These are phyloP conservation scores for Coniochaeta sp. DNA, from an alignment of 2,329 filamentous ascomycete genomes.

Conservation along the genomic window DNA sequence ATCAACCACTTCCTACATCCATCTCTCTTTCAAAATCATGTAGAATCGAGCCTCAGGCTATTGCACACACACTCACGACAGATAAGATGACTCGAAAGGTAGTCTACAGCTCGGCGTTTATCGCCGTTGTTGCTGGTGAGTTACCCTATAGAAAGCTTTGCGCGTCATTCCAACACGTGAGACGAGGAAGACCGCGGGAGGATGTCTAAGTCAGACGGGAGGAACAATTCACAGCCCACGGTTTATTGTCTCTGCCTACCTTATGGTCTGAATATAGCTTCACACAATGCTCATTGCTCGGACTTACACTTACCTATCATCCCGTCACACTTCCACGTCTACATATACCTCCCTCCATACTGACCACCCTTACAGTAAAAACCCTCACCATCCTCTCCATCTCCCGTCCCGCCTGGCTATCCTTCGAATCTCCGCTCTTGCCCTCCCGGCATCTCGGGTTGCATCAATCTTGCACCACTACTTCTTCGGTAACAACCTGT, in stretches of 20 bases:
- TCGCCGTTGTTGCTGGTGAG: slow-evolving; percentile 36
- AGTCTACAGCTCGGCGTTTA: slow-evolving; percentile 34
- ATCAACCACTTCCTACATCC: not conserved
- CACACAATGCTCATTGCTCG: not conserved
- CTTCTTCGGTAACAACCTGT: slow-evolving; percentile 55
- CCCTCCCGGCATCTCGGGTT: slow-evolving; percentile 65
- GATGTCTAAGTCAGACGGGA: not conserved
- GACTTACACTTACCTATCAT: not conserved
- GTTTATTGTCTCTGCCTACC: slow-evolving; percentile 3
- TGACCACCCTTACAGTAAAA: too few relatives aligned
- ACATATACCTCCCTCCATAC: not conserved
- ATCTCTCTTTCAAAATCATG: too few relatives aligned
- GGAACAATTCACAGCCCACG: too few relatives aligned
- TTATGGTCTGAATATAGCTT: not conserved
- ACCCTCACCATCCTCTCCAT: slow-evolving; percentile 38
- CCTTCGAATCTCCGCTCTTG: slow-evolving; percentile 44
- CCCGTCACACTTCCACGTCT: not conserved
- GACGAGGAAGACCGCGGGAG: too few relatives aligned
- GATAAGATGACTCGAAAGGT: slow-evolving; percentile 33
- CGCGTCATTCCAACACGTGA: too few relatives aligned
- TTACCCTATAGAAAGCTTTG: slow-evolving; percentile 12
- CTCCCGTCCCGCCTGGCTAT: slow-evolving; percentile 64
- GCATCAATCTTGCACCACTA: slow-evolving; percentile 64
- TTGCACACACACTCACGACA: not conserved
- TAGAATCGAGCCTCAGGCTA: not conserved